Base-by-base conservation (phyloP, 352 stramenopile genomes). In the Globisporangium ultimum region DNA sequence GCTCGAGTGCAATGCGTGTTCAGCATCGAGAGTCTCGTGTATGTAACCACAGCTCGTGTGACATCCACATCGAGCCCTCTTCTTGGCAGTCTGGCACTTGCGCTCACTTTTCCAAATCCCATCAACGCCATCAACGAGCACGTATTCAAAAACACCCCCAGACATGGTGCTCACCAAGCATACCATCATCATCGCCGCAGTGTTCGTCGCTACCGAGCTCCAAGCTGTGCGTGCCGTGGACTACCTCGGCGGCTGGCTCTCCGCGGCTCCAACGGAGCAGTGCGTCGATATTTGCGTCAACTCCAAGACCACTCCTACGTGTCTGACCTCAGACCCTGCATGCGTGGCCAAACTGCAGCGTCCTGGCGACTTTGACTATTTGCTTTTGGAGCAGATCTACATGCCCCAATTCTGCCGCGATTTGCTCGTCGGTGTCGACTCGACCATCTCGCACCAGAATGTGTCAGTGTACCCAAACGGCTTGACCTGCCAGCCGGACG, bases 321-420 rank as follows among this genome's bases (percentile, higher is more conserved):
- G 80, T 47, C 55, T 84, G 24, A 87, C 73, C 15, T 65, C 65
- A 47, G 64, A 78, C 53, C 67, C 72, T n/a, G 63, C 63, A 12
- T 88, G 80, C 49, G 62, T 84, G 54, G 67, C 71, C 53, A 88
- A 88, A 73, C 60, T 73, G 53, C 76, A 84, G 61, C 65, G 69
- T 46, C 74, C 78, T 14, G 75, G 79, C 40, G 80, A 88, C 71
- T 89, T 78, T 42, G 82, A 89, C 71, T 89, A 85, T 64, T 60
- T 91, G 47, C 55, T 89, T 32, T 61, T 91, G n/a, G 79, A 91
- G 66, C 73, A 91, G 64, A 64, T 91, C 55, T 91, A 82, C 58
- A 67, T 85, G 57, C 81, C 81, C 60, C 81, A 91, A 67, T 89
- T 87, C 65, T 91, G 81, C 63, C 81, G 81, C 43, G 81, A 91